Evolutionary conservation across 441 rosid genomes (phyloP), one percentile per base, ranked within the genome.

Genomic region (Erodium moschatum): DNA sequence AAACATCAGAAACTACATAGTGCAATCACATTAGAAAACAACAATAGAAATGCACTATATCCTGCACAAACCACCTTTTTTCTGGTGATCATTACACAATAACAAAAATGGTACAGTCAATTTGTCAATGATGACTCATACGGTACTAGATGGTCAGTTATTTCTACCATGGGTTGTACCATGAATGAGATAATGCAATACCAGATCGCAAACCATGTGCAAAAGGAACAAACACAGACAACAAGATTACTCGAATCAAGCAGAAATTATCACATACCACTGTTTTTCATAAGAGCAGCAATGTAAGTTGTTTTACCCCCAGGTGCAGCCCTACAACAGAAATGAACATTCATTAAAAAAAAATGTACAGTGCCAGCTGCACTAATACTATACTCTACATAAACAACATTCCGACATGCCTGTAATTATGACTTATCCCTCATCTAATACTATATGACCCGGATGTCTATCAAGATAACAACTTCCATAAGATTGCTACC

Each of bases 271-370:
- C 61, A 72, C 87, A 64, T 85, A 89, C 98, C 97, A 65, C 87
- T 88, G 72, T 94, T 91, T 78, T 89, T 94, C 98, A 93, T 93
- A 58, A 93, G 86, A 15, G 95, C 88, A 6, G 98, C 96, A 75
- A 93, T 70, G 64, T 93, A 93, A 24, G 97, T 90, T 65, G 98
- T 93, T 84, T 93, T 93, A 75, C 97, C 97, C 72, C 97, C 98
- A 67, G 98, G 97, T 19, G 98, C 96, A 67, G 98, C 98, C 77
- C 97, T 94, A 87, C 79, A 86, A 62, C 69, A 77, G 12, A 74
- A 20, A 75, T 60, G 75, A 71, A 70, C 56, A 16, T 15, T 69
- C 24, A 48, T 67, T 68, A 75, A 35, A 29, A 24, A 24, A 29
- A 29, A 29, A 3, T 29, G 31, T 29, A 29, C 3, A 29, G 31